Conservation (phyloP, 2,329 filamentous ascomycete species). For the Cryphonectria japonica region DNA sequence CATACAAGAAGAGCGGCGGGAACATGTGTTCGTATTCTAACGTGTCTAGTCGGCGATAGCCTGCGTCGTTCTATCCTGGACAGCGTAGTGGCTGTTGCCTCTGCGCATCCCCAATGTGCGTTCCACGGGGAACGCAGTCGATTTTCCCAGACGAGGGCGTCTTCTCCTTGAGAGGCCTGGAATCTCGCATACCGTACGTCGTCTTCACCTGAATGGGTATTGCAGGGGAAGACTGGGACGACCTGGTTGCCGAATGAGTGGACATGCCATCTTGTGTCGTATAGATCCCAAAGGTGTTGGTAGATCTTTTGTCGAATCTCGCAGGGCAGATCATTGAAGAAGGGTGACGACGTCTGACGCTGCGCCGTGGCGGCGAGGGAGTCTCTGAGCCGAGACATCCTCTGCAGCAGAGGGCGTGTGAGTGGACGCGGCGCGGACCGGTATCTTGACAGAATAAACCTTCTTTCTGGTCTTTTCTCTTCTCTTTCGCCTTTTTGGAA, state of each 20-base stretch:
- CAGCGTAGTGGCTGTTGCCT: conserved; percentile 17
- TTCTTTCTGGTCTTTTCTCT: neutral
- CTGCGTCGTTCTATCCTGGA: conserved; percentile 12
- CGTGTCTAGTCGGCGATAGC: conserved; percentile 10
- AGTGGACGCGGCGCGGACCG: neutral
- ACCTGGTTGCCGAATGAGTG: conserved; percentile 10
- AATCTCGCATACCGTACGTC: conserved; percentile 25
- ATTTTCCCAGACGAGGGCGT: conserved; percentile 24
- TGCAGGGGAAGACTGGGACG: conserved; percentile 30
- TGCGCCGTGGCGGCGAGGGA: conserved; percentile 44
- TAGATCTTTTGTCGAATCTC: conserved; percentile 41
- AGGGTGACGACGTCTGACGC: conserved; percentile 46
- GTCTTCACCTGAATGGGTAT: conserved; percentile 28
- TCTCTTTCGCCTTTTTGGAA: neutral
- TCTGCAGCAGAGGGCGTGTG: neutral
- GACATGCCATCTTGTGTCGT: conserved; percentile 33
- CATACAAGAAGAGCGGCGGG: conserved; percentile 33
- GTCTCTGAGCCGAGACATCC: conserved; percentile 38
- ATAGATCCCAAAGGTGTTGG: conserved; percentile 34
- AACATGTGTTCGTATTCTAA: conserved; percentile 6
- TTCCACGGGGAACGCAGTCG: conserved; percentile 26
- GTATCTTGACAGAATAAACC: neutral
- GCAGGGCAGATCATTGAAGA: conserved; percentile 36
- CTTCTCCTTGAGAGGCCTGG: conserved; percentile 17
- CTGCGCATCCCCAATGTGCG: conserved; percentile 27